Evolutionary conservation across 2,329 filamentous ascomycete species (phyloP).

Genomic region (Trichoderma asperellum): DNA sequence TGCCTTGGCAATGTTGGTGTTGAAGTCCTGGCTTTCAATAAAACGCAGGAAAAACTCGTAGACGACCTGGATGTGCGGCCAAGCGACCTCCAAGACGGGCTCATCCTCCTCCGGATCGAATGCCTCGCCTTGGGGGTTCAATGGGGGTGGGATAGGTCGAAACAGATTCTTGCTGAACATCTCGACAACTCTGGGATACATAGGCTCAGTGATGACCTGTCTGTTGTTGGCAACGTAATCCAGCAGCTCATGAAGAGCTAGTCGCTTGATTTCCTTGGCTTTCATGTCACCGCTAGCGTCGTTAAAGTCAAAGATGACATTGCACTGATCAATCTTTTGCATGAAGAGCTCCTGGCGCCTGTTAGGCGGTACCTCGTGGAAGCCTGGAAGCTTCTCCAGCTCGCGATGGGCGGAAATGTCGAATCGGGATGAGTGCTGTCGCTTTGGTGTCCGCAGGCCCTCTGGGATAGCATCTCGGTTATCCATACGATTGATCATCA

Average conservation of each 20-base stretch:
- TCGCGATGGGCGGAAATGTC: conserved; percentile 97
- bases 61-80: conserved; percentile 98
- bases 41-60: conserved; percentile 99
- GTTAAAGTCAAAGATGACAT: conserved; percentile 99
- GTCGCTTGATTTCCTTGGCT: conserved; percentile 97
- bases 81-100: conserved; percentile 95
- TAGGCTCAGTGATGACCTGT: conserved; percentile 96
- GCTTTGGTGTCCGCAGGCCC: conserved; percentile 90
- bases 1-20: conserved; percentile 98
- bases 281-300: conserved; percentile 99
- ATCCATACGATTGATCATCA: conserved; percentile 86
- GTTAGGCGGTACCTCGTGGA: conserved; percentile 96
- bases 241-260: conserved; percentile 92
- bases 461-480: conserved; percentile 92
- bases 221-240: conserved; percentile 99
- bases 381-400: conserved; percentile 94
- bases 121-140: conserved; percentile 96
- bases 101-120: conserved; percentile 99
- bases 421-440: conserved; percentile 96
- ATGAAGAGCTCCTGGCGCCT: conserved; percentile 96
- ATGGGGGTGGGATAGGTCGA: conserved; percentile 91
- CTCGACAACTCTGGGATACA: conserved; percentile 97
- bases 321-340: conserved; percentile 99
- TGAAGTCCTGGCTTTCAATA: conserved; percentile 99
- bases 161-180: conserved; percentile 99